A percentile compares a stretch with the other conserved stretches of the same genome.
These are phyloP conservation scores for Eimeria necatrix DNA, from an alignment of 169 alveolate genomes.

Conservation along the genomic window DNA sequence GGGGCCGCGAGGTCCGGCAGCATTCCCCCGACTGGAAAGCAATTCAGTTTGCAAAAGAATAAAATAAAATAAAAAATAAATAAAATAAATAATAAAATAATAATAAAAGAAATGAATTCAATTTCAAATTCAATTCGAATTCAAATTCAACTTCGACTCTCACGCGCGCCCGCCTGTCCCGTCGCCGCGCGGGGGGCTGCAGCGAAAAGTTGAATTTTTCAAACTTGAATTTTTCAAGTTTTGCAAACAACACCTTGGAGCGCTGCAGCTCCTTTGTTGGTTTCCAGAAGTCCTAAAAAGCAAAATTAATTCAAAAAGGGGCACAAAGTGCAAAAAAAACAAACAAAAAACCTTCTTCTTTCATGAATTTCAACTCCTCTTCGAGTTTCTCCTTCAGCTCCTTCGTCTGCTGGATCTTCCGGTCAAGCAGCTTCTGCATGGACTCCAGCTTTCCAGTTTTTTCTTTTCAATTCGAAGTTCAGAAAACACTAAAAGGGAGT, in stretches of 20 bases:
- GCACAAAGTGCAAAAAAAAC: neutral
- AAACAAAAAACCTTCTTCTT: slow-evolving; percentile 49
- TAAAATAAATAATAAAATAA: too few relatives aligned
- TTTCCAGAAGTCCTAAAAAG: slow-evolving; percentile 2
- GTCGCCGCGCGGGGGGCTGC: neutral
- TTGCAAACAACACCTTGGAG: slow-evolving; percentile 12
- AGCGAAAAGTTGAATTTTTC: neutral
- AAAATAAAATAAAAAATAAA: too few relatives aligned
- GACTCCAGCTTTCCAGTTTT: slow-evolving; percentile 55
- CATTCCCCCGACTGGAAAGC: slow-evolving; percentile 7
- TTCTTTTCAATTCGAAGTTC: neutral
- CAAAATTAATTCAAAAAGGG: too few relatives aligned
- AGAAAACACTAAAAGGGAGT: neutral
- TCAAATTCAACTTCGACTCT: neutral
- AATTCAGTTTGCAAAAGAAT: too few relatives aligned
- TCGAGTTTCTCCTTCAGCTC: slow-evolving; percentile 47
- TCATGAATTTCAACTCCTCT: slow-evolving; percentile 56
- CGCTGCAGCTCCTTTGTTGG: slow-evolving; percentile 11
- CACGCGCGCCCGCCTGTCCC: neutral
- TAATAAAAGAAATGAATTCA: too few relatives aligned
- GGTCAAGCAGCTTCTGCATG: slow-evolving; percentile 43
- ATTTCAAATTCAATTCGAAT: too few relatives aligned
- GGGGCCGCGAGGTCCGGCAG: slow-evolving; percentile 76
- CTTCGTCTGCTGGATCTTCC: slow-evolving; percentile 34
- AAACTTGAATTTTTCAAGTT: neutral